Conservation (phyloP, 2,329 filamentous ascomycete genomes). For the Fusarium sp. region DNA sequence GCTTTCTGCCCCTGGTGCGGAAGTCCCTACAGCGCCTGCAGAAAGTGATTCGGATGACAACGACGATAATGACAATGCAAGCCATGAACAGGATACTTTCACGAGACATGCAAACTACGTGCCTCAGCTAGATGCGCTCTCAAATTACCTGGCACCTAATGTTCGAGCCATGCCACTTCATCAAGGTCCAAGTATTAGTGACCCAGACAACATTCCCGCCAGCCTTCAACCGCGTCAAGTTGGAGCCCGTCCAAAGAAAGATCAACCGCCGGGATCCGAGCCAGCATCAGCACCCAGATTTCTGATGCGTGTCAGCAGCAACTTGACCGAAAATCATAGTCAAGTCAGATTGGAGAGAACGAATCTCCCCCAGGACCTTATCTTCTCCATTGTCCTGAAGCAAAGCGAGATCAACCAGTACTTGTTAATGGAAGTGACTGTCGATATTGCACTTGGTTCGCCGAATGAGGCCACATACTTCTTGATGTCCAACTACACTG, state of each 20-base stretch:
- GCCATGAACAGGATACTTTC: not conserved
- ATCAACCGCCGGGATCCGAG: not conserved
- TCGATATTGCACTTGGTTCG: not conserved
- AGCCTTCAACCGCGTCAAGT: rapidly evolving
- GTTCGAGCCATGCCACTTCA: not conserved
- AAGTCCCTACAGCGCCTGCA: rapidly evolving
- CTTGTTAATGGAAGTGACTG: not conserved
- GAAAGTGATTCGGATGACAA: rapidly evolving
- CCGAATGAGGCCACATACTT: not conserved
- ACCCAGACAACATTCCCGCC: not conserved
- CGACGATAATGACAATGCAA: rapidly evolving
- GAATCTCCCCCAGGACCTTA: not conserved
- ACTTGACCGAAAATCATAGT: not conserved
- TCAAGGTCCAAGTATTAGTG: not conserved
- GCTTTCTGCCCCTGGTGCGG: rapidly evolving
- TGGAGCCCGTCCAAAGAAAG: rapidly evolving
- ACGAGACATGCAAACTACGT: not conserved
- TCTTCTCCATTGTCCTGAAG: not conserved
- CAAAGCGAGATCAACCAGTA: not conserved
- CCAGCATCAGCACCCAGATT: not conserved
- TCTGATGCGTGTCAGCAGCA: not conserved
- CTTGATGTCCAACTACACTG: not conserved
- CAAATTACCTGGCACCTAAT: not conserved
- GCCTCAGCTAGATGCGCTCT: not conserved
- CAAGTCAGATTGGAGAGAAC: not conserved